Evolutionary conservation across 1,284 basidiomycete species (phyloP).

Genomic region (Ceratobasidium theobromae): DNA sequence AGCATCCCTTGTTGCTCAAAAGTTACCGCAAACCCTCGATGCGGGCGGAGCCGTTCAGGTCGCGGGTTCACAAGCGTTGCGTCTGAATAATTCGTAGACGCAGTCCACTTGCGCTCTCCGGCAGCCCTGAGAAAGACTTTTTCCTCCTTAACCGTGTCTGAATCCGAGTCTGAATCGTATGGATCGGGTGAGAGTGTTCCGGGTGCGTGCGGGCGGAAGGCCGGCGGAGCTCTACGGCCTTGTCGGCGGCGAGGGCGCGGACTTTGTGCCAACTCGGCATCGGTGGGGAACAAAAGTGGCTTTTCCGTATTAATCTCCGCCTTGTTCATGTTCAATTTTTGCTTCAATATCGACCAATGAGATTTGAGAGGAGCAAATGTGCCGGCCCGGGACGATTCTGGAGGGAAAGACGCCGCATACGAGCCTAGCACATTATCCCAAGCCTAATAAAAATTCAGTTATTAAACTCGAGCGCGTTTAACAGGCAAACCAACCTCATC

Average conservation of each 20-base stretch:
- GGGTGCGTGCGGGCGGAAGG: constrained; percentile 4
- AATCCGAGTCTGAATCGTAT: constrained; percentile 15
- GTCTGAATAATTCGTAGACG: constrained; percentile 21
- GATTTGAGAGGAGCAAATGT: constrained; percentile 53
- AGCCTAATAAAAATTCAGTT: constrained; percentile 48
- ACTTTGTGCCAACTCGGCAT: constrained; percentile 21
- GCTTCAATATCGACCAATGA: constrained; percentile 55
- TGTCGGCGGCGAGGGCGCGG: not conserved
- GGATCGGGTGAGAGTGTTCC: constrained; percentile 2
- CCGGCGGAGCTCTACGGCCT: not conserved
- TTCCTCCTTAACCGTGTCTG: not conserved
- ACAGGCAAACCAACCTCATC: constrained; percentile 54
- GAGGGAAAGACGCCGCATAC: constrained; percentile 55
- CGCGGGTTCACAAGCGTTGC: constrained; percentile 11
- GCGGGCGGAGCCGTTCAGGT: not conserved
- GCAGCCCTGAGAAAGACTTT: not conserved
- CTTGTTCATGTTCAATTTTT: constrained; percentile 1
- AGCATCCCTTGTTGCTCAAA: not conserved
- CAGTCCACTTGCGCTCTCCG: constrained; percentile 11
- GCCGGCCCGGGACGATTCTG: constrained; percentile 46
- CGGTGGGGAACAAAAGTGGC: constrained; percentile 33
- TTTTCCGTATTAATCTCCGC: constrained; percentile 2
- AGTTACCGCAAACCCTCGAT: not conserved
- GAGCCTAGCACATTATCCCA: constrained; percentile 67
- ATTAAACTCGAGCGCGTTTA: not conserved